Percentiles rank a stretch among this genome's conserved stretches.
phyloP scores from a whole-genome alignment of 176 grass and related monocot genomes.

The Cenchrus americanus region DNA sequence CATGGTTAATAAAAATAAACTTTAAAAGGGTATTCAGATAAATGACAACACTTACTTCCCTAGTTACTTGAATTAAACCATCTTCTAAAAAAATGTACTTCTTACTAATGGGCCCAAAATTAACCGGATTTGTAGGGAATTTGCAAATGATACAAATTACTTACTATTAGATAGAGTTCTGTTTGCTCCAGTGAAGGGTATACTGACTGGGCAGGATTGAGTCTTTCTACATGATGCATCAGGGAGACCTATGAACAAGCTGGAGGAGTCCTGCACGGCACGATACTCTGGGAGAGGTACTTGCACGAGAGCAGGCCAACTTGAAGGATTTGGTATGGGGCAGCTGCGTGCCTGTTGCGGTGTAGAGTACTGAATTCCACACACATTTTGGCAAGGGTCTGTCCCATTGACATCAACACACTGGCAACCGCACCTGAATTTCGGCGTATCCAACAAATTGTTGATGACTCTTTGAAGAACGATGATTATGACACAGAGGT shows the following conservation, averaged over 20 bases:
- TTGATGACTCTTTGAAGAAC: constrained; percentile 56
- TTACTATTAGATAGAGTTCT: constrained; percentile 60
- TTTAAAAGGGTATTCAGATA: neutral
- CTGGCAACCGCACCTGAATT: constrained; percentile 55
- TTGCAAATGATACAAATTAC: constrained; percentile 29
- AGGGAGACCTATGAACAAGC: constrained; percentile 40
- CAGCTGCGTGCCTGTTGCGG: constrained; percentile 47
- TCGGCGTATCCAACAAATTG: constrained; percentile 31
- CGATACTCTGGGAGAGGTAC: constrained; percentile 52
- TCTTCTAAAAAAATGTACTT: neutral
- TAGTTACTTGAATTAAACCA: neutral
- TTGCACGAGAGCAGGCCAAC: constrained; percentile 61
- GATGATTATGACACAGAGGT: constrained; percentile 52
- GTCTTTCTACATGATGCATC: constrained; percentile 54
- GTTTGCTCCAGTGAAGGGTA: constrained; percentile 65
- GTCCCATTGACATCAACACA: constrained; percentile 44
- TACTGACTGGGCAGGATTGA: constrained; percentile 49
- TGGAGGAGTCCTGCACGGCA: constrained; percentile 39
- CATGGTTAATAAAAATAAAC: constrained; percentile 29
- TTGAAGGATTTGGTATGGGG: constrained; percentile 53
- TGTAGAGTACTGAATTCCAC: constrained; percentile 56
- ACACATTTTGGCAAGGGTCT: constrained; percentile 53
- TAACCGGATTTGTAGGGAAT: neutral
- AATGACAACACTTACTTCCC: neutral
- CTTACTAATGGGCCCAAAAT: neutral